Evolutionary conservation across 495 filamentous ascomycete genomes (phyloP), one percentile per base, ranked within the genome.

Genomic region (Coniosporium apollinis): DNA sequence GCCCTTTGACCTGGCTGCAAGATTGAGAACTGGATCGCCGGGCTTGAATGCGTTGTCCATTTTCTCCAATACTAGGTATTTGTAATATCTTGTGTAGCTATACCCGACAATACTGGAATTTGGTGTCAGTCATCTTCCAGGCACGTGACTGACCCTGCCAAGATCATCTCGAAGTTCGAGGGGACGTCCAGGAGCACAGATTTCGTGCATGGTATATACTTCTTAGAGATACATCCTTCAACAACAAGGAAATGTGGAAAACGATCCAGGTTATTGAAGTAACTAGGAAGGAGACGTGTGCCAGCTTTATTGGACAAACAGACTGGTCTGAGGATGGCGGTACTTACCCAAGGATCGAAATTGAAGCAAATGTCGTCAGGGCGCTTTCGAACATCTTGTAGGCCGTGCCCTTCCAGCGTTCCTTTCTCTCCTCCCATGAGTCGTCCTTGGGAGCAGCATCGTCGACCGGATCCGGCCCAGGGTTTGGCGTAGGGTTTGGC

Each of bases 11-110:
- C 76, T 63, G n/a, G 80, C 82, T 1, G 89, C 87, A 11, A 97
- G 60, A 28, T 82, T 84, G 2, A 97, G 66, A 0, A 87, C 84
- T 0, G 89, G 89, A 51, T 97, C 89, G 4, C 89, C 89, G 6
- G 82, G 81, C 21, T 74, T 62, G 52, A 97, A 96, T n/a, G 89
- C 89, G 48, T 84, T 76, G 43, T 84, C 73, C 59, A 94, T 93
- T 56, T 97, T 97, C 37, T 76, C 56, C 7, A 94, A 58, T 17
- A 94, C 79, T 28, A 87, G 52, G 51, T 77, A 67, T 61, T 97
- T 97, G 67, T 97, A 97, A 49, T 79, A 82, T 38, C 48, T 48
- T 30, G 91, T 85, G 55, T 93, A 94, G 33, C 62, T 66, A 50
- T 84, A 97, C 26, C 83, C 87, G 14, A 85, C 82, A 4, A 75